Conservation (phyloP, 805 yeast genomes). For the Candida nemodendra region DNA sequence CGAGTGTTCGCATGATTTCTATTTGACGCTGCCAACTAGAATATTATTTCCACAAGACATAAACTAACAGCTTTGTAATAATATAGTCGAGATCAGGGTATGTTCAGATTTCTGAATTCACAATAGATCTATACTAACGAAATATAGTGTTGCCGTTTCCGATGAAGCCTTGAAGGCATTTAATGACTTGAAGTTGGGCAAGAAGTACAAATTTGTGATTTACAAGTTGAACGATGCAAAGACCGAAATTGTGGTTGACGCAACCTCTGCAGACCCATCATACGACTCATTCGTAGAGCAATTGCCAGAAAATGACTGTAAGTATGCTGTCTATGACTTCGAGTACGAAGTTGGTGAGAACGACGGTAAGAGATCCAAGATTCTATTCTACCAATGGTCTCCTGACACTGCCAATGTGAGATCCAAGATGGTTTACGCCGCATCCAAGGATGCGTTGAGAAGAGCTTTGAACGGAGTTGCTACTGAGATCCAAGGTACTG, state of each 20-base stretch:
- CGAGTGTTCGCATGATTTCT: no score
- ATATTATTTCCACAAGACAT: no score
- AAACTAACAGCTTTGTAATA: neutral
- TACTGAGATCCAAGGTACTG: conserved; percentile 96
- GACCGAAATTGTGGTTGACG: conserved; percentile 86
- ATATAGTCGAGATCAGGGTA: conserved; percentile 36
- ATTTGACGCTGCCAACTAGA: no score
- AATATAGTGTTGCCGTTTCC: conserved; percentile 69
- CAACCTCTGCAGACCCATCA: conserved; percentile 69
- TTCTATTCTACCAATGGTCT: conserved; percentile 84
- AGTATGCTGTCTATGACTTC: conserved; percentile 95
- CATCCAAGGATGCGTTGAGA: conserved; percentile 97
- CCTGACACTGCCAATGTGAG: conserved; percentile 97
- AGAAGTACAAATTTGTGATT: conserved; percentile 80
- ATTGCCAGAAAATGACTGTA: conserved; percentile 93
- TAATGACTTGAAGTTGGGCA: conserved; percentile 94
- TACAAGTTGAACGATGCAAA: conserved; percentile 79
- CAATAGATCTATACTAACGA: conserved; percentile 11
- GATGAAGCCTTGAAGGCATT: conserved; percentile 90
- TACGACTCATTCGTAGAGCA: conserved; percentile 86
- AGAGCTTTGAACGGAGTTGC: conserved; percentile 95
- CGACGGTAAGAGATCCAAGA: conserved; percentile 86
- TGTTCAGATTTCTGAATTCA: conserved; percentile 9
- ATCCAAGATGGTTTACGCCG: conserved; percentile 96
- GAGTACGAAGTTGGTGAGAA: conserved; percentile 87